Conservation (phyloP, 1,139 yeast genomes). For the Debaryomyces sp. region DNA sequence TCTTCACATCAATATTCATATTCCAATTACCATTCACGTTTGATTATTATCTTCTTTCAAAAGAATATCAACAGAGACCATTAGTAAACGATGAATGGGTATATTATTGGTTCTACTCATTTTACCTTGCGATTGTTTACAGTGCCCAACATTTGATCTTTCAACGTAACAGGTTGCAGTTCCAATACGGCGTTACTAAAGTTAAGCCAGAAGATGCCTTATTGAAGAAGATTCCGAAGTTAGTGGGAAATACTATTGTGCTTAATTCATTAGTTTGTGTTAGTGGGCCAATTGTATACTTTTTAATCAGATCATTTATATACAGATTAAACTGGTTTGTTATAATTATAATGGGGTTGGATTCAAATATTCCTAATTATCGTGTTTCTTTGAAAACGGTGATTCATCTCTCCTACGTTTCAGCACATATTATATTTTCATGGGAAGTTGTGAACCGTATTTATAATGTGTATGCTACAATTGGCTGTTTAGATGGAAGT, state of each 20-base stretch:
- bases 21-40: conserved; percentile 30
- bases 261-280: conserved; percentile 33
- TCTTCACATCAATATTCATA: conserved; percentile 31
- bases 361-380: conserved; percentile 34
- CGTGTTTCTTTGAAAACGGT: conserved; percentile 42
- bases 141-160: conserved; percentile 54
- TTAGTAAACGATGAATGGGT: conserved; percentile 65
- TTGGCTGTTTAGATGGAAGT: conserved; percentile 81
- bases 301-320: conserved; percentile 42
- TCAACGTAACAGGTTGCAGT: conserved; percentile 62
- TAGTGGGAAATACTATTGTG: conserved; percentile 39
- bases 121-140: conserved; percentile 49
- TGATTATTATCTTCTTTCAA: conserved; percentile 40
- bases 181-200: conserved; percentile 49
- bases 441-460: conserved; percentile 70
- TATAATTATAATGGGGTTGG: conserved; percentile 36
- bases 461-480: conserved; percentile 72
- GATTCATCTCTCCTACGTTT: conserved; percentile 35
- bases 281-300: conserved; percentile 51
- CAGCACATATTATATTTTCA: conserved; percentile 42
- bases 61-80: conserved; percentile 55
- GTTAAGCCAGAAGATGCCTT: conserved; percentile 43
- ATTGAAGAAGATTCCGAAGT: conserved; percentile 31
- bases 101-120: conserved; percentile 48
- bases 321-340: conserved; percentile 40